These are phyloP conservation scores for Exophiala sp. DNA, from an alignment of 2,329 filamentous ascomycete genomes.

Conservation along the genomic window DNA sequence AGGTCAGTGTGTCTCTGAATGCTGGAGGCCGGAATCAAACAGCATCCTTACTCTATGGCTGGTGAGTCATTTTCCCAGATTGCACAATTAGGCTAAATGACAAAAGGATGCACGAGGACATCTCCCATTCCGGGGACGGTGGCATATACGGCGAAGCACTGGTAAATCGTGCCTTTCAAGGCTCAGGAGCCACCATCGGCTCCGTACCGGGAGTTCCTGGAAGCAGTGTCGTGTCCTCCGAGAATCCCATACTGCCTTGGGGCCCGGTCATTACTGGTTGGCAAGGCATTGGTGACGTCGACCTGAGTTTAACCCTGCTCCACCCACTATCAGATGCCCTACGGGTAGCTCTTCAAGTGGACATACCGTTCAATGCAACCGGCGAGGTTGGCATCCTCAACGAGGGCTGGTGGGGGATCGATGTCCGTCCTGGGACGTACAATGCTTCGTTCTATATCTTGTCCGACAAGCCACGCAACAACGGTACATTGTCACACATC, in stretches of 20 bases:
- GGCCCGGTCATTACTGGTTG: conserved; percentile 31
- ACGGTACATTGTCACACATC: conserved; percentile 37
- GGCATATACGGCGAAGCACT: conserved; percentile 37
- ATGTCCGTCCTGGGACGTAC: conserved; percentile 48
- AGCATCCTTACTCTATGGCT: conserved; percentile 24
- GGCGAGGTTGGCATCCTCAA: conserved; percentile 49
- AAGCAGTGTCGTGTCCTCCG: conserved; percentile 26
- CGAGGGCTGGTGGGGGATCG: conserved; percentile 51
- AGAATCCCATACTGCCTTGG: conserved; percentile 33
- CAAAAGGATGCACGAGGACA: conserved; percentile 19
- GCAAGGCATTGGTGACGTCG: conserved; percentile 31
- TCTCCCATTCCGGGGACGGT: conserved; percentile 28
- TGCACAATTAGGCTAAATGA: neutral
- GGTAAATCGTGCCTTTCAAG: conserved; percentile 37
- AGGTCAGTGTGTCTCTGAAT: conserved; percentile 10
- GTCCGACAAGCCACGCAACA: conserved; percentile 34
- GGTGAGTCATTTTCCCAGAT: conserved; percentile 17
- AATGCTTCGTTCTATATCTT: conserved; percentile 51
- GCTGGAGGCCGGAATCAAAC: conserved; percentile 14
- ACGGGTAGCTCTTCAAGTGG: conserved; percentile 42
- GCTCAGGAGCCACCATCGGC: conserved; percentile 26
- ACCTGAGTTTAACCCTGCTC: conserved; percentile 37
- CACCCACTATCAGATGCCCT: conserved; percentile 46
- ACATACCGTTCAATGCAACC: conserved; percentile 35
- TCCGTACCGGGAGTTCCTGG: conserved; percentile 26